These are phyloP conservation scores for Leccinum disarticulatum DNA, from an alignment of 768 basidiomycete species.

Conservation along the genomic window DNA sequence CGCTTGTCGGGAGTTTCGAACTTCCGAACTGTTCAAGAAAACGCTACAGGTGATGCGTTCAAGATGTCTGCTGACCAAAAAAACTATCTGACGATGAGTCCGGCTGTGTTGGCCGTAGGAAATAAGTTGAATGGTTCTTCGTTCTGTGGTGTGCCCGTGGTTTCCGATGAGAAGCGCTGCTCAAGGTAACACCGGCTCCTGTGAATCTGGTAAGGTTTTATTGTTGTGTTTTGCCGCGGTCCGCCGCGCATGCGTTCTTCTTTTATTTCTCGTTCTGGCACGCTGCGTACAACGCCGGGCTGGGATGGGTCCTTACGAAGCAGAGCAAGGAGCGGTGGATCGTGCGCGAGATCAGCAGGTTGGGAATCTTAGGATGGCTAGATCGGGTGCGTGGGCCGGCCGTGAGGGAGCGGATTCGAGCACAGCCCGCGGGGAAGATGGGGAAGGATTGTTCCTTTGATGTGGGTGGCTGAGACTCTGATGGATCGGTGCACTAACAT, in stretches of 20 bases:
- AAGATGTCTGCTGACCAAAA: background rate
- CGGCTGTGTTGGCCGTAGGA: no score
- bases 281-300: constrained; percentile 85
- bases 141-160: no score
- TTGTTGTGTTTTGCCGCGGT: constrained; percentile 51
- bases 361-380: constrained; percentile 97
- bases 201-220: no score
- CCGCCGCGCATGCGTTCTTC: constrained; percentile 65
- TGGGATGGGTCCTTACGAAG: constrained; percentile 91
- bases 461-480: constrained; percentile 42
- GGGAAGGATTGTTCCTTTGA: constrained; percentile 93
- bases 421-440: constrained; percentile 92
- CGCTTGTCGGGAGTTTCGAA: constrained; percentile 69
- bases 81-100: background rate
- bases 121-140: no score
- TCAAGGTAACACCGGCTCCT: no score
- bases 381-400: constrained; percentile 63
- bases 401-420: constrained; percentile 79
- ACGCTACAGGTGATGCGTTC: constrained; percentile 55
- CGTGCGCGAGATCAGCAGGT: constrained; percentile 69
- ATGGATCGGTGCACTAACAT: background rate
- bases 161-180: no score
- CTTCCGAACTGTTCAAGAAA: constrained; percentile 63
- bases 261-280: constrained; percentile 95
- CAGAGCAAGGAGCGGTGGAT: constrained; percentile 97